Percentiles rank a stretch among this genome's conserved stretches.
Conservation (phyloP, 2,329 filamentous ascomycete genomes). For the Fusarium sp. region DNA sequence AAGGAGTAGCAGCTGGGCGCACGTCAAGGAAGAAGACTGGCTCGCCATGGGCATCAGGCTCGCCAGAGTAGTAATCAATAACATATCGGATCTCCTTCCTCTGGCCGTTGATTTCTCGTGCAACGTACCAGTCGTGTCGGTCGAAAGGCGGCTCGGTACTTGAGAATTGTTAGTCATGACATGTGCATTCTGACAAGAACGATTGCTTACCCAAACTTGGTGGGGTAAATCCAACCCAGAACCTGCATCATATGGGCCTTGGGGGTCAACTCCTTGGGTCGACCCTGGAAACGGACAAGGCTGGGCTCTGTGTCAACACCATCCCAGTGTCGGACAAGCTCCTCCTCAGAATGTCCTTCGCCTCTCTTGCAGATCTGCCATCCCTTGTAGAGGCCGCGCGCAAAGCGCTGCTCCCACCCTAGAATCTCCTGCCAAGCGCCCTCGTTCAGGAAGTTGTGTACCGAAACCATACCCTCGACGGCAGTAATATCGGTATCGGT, state of each 20-base stretch:
- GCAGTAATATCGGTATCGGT: slow-evolving; percentile 93
- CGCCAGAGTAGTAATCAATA: slow-evolving; percentile 94
- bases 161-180: slow-evolving; percentile 34
- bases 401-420: slow-evolving; percentile 91
- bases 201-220: slow-evolving; percentile 76
- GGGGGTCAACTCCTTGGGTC: slow-evolving; percentile 89
- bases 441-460: slow-evolving; percentile 98
- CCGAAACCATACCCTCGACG: slow-evolving; percentile 95
- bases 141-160: slow-evolving; percentile 91
- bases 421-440: slow-evolving; percentile 97
- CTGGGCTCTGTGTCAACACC: slow-evolving; percentile 73
- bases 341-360: slow-evolving; percentile 69
- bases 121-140: slow-evolving; percentile 96
- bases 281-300: slow-evolving; percentile 87
- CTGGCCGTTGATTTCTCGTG: slow-evolving; percentile 75
- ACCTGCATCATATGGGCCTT: slow-evolving; percentile 89
- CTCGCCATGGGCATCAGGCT: slow-evolving; percentile 84
- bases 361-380: slow-evolving; percentile 81
- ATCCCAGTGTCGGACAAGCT: slow-evolving; percentile 64
- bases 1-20: slow-evolving; percentile 86
- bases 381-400: slow-evolving; percentile 76
- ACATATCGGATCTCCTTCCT: slow-evolving; percentile 88
- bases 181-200: neutral
- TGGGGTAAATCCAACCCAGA: slow-evolving; percentile 82
- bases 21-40: slow-evolving; percentile 98